Evolutionary conservation across 306 rosid genomes (phyloP).

Genomic region (Lathyrus sativus): DNA sequence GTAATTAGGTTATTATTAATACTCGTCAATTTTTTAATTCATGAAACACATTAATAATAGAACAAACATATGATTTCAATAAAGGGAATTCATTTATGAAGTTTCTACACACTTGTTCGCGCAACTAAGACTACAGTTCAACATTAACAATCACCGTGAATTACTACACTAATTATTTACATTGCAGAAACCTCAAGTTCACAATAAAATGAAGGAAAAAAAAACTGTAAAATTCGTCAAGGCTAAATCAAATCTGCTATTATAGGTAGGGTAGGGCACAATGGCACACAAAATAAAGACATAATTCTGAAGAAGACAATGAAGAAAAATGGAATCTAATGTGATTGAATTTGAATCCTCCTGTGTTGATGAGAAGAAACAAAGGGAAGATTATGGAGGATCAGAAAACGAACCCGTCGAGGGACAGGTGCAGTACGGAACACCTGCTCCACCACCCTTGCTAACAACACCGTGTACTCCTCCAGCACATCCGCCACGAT

Average conservation of each 20-base stretch:
- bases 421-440: conserved; percentile 73
- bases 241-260: background rate
- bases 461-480: conserved; percentile 81
- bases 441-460: conserved; percentile 65
- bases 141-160: background rate
- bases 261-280: background rate
- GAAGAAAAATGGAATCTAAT: background rate
- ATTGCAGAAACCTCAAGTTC: background rate
- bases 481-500: conserved; percentile 70
- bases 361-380: conserved; percentile 39
- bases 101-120: too few species aligned
- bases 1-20: too few species aligned
- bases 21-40: too few species aligned
- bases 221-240: background rate
- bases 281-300: background rate
- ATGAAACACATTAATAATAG: too few species aligned
- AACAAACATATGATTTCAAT: too few species aligned
- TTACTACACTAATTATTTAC: background rate
- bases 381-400: conserved; percentile 68
- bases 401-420: conserved; percentile 68
- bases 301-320: background rate
- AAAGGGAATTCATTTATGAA: too few species aligned
- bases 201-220: background rate
- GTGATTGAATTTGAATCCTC: conserved; percentile 31
- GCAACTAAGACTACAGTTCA: too few species aligned